phyloP scores from a whole-genome alignment of 805 yeast species.

The Candida lessepsii region DNA sequence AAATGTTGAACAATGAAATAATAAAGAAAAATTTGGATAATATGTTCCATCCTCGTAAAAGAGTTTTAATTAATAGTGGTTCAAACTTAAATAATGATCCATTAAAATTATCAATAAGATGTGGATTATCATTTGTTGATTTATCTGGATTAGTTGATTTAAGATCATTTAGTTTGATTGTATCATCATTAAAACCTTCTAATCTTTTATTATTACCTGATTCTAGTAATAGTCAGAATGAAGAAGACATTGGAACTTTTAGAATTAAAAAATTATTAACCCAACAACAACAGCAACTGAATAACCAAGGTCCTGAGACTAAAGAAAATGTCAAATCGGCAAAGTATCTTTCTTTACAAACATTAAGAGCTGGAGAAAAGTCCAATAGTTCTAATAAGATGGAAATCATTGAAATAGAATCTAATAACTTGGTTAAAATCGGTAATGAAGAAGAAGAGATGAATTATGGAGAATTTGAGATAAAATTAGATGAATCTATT shows the following conservation, averaged over 20 bases:
- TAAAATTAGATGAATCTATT: constrained; percentile 65
- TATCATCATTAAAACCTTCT: constrained; percentile 76
- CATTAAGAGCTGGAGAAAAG: constrained; percentile 27
- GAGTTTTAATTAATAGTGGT: constrained; percentile 27
- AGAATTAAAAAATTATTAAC: constrained; percentile 27
- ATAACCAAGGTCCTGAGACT: constrained; percentile 23
- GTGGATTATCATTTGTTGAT: constrained; percentile 76
- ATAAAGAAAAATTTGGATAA: constrained; percentile 47
- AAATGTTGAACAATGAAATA: constrained; percentile 39
- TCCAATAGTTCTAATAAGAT: constrained; percentile 20
- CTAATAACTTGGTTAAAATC: constrained; percentile 45
- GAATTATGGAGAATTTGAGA: constrained; percentile 47
- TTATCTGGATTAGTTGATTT: constrained; percentile 81
- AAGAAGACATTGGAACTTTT: constrained; percentile 27
- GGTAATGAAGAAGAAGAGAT: constrained; percentile 47
- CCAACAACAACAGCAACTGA: constrained; percentile 33
- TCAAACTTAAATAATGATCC: constrained; percentile 19
- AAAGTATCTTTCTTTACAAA: constrained; percentile 29
- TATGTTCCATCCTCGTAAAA: constrained; percentile 49
- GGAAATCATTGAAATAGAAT: constrained; percentile 29
- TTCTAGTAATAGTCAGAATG: constrained; percentile 23
- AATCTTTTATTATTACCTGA: constrained; percentile 61
- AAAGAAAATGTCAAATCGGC: constrained; percentile 22
- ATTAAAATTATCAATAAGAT: constrained; percentile 43
- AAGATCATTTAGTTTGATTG: constrained; percentile 74